Conservation (phyloP, 371 early-diverging fungal species). For the Mucor velutinosus region DNA sequence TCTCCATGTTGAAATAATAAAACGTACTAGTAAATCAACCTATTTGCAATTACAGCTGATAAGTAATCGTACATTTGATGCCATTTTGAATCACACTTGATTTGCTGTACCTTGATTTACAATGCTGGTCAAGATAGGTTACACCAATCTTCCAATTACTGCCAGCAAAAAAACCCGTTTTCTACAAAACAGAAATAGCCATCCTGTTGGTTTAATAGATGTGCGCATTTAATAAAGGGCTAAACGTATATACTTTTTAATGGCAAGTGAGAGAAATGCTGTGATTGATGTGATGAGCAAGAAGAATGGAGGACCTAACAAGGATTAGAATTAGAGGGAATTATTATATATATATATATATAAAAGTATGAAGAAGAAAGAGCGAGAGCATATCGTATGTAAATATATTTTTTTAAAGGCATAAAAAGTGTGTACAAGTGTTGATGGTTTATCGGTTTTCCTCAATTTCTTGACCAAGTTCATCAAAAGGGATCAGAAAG, state of each 20-base stretch:
- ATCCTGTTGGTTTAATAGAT: too few relatives aligned
- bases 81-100: too few relatives aligned
- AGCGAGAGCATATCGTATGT: background rate
- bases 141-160: too few relatives aligned
- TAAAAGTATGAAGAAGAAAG: background rate
- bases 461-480: conserved; percentile 30
- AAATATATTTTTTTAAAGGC: background rate
- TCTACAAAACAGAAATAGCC: too few relatives aligned
- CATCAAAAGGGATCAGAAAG: conserved; percentile 57
- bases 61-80: too few relatives aligned
- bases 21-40: too few relatives aligned
- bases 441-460: background rate
- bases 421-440: background rate
- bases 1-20: too few relatives aligned
- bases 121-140: too few relatives aligned
- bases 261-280: background rate
- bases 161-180: too few relatives aligned
- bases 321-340: background rate
- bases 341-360: background rate
- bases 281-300: too few relatives aligned
- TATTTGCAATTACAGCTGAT: too few relatives aligned
- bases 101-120: too few relatives aligned
- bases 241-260: background rate
- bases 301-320: background rate
- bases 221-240: background rate